A percentile compares a stretch with the other conserved stretches of the same genome.
Evolutionary conservation across 768 basidiomycete genomes (phyloP).

Genomic region (Pilatotrama ljubarskyi): DNA sequence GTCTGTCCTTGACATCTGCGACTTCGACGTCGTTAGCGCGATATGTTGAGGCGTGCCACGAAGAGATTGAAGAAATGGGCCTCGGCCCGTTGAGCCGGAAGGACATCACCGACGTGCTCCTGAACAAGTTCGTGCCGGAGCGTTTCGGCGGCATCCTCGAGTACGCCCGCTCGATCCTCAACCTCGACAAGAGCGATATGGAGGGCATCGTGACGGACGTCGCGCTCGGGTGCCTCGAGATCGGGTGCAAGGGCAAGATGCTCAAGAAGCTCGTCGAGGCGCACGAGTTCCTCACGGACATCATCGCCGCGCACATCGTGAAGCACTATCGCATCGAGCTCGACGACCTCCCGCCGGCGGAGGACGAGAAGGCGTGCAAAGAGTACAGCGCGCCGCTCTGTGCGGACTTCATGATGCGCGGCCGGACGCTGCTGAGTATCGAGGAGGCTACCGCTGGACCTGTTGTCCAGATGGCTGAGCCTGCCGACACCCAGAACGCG

Average conservation of each 20-base stretch:
- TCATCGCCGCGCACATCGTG: constrained; percentile 47
- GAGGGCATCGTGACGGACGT: constrained; percentile 58
- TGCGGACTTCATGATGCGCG: constrained; percentile 43
- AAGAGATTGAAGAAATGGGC: constrained; percentile 55
- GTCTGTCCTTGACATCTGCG: constrained; percentile 26
- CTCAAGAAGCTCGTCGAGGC: constrained; percentile 55
- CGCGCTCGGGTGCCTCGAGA: constrained; percentile 56
- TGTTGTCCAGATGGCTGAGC: neutral
- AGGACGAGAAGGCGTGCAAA: constrained; percentile 47
- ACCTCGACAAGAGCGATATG: constrained; percentile 44
- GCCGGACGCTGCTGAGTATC: neutral
- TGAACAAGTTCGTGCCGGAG: constrained; percentile 71
- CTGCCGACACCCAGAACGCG: neutral
- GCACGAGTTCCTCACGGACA: constrained; percentile 43
- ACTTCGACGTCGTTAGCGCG: constrained; percentile 4
- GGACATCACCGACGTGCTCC: constrained; percentile 62
- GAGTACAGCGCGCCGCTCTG: constrained; percentile 54
- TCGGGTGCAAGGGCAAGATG: constrained; percentile 70
- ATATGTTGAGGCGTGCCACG: constrained; percentile 29
- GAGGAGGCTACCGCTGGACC: constrained; percentile 8
- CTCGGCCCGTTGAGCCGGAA: constrained; percentile 55
- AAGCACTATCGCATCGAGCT: constrained; percentile 51
- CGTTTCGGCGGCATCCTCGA: constrained; percentile 49
- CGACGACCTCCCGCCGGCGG: constrained; percentile 56
- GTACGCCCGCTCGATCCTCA: constrained; percentile 47